Conservation (phyloP, 2,329 filamentous ascomycete species). For the Simplicillium sp. region DNA sequence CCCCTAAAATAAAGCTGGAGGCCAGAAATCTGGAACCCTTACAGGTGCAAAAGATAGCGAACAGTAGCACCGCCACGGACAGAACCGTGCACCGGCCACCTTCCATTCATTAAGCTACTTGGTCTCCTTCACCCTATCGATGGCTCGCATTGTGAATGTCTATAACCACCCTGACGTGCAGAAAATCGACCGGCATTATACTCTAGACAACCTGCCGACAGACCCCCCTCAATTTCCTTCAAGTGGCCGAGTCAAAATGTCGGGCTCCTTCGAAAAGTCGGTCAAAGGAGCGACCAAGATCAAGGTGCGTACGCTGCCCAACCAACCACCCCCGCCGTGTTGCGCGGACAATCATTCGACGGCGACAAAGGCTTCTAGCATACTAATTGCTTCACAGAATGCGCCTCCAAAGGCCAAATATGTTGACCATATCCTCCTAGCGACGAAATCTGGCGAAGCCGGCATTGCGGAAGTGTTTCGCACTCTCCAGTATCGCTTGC, state of each 20-base stretch:
- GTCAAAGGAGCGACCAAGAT: conserved; percentile 98
- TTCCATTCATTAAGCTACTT: no score
- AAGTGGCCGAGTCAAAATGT: conserved; percentile 39
- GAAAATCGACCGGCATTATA: no score
- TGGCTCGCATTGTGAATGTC: no score
- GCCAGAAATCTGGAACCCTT: no score
- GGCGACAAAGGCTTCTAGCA: conserved; percentile 4
- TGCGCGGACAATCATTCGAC: not conserved
- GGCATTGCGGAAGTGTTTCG: conserved; percentile 95
- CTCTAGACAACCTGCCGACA: no score
- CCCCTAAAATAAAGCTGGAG: no score
- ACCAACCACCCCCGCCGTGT: conserved; percentile 1
- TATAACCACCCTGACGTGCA: no score
- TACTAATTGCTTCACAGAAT: conserved; percentile 42
- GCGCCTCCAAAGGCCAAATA: conserved; percentile 98
- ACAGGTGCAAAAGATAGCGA: no score
- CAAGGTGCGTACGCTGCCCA: conserved; percentile 49
- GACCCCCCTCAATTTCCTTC: no score
- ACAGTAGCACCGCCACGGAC: no score
- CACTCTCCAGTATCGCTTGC: conserved; percentile 75
- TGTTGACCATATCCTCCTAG: conserved; percentile 94
- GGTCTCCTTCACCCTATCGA: no score
- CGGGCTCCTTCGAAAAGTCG: conserved; percentile 93
- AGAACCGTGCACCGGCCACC: no score
- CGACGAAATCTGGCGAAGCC: conserved; percentile 88